A percentile compares a stretch with the other conserved stretches of the same genome.
phyloP scores from a whole-genome alignment of 2,329 filamentous ascomycete species.

The Drechslerella coelobrocha region DNA sequence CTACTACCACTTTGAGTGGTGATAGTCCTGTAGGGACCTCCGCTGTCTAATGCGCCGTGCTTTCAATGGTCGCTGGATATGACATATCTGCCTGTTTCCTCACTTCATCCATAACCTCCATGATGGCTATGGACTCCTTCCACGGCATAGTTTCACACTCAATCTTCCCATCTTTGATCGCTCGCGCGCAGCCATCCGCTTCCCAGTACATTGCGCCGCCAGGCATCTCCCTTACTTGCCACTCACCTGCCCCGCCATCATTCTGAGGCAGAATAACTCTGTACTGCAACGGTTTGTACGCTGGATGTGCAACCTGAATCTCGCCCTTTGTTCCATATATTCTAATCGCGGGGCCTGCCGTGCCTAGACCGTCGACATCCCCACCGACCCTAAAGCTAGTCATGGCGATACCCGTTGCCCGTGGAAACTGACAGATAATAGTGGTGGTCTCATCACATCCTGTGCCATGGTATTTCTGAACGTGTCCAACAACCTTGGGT shows the following conservation, averaged over 20 bases:
- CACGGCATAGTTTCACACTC: conserved; percentile 75
- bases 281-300: conserved; percentile 73
- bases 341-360: conserved; percentile 71
- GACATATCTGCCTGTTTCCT: conserved; percentile 68
- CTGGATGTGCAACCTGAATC: conserved; percentile 77
- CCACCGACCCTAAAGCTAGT: conserved; percentile 70
- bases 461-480: conserved; percentile 74
- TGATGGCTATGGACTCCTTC: conserved; percentile 81
- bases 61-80: conserved; percentile 72
- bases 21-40: no score
- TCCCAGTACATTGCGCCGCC: conserved; percentile 88
- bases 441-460: conserved; percentile 80
- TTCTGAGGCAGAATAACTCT: conserved; percentile 67
- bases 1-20: no score
- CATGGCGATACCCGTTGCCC: conserved; percentile 74
- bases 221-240: conserved; percentile 59
- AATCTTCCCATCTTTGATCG: conserved; percentile 75
- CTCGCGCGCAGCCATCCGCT: conserved; percentile 78
- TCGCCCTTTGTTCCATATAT: conserved; percentile 83
- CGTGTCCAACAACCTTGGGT: conserved; percentile 72
- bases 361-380: conserved; percentile 68
- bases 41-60: conserved; percentile 40
- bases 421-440: conserved; percentile 78
- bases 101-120: conserved; percentile 79
- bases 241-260: conserved; percentile 61